Base-by-base conservation (phyloP, 164 flowering plant genomes). In the Berberis thunbergii region DNA sequence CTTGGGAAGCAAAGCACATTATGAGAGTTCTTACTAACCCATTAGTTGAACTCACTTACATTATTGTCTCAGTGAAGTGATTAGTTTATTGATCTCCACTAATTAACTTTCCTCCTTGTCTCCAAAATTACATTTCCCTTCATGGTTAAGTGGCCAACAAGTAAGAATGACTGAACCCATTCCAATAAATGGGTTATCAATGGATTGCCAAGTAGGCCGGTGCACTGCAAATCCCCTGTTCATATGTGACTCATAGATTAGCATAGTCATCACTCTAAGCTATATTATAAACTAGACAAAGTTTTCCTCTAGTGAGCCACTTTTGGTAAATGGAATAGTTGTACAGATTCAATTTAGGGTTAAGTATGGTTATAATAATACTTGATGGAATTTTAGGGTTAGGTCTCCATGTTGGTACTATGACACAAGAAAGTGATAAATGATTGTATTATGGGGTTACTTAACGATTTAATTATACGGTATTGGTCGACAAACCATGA, bases 131-230 rank as follows among this genome's bases (percentile, higher is more conserved):
- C 57, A 77, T 72, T 72, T 54, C 40, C 10, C 59, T 67, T 59
- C 66, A 42, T 49, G 64, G 54, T 75, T 2, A 73, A 79, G 86
- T 82, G 86, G 86, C 86, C 68, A 82, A 82, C 83, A 82, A 75
- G 79, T 78, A 74, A 77, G 68, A 57, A 76, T 76, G 71, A 56
- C 26, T 26, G 26, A 26, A 26, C 26, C 26, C 26, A 26, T 26
- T 26, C 26, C 26, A 26, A 26, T 58, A 54, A 56, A 64, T 55
- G 66, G 58, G 74, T 76, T 69, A 56, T 58, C 57, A 56, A 64
- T 55, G 66, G 70, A 69, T 68, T 60, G 63, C 75, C 75, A 77
- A 67, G 70, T 57, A 66, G 69, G 64, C 57, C 38, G 6, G 40
- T 55, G 41, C 3, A 43, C 7, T 52, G 13, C n/a, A 52, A 52